A percentile compares a stretch with the other conserved stretches of the same genome.
Conservation (phyloP, 345 rosid species). For the Durio zibethinus region DNA sequence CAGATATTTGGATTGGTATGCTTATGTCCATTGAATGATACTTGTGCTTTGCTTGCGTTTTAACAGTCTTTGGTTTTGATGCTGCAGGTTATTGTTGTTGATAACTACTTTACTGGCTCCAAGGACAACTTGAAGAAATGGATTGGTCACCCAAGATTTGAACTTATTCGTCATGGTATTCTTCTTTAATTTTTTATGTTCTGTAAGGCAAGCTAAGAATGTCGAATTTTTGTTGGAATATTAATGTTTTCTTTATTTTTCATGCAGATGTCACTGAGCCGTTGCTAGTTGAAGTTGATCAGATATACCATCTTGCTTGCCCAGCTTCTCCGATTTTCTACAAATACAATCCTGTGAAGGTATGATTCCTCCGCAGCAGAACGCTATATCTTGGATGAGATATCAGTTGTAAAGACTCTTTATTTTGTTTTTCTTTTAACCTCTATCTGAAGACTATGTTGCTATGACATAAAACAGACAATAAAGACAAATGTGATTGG, state of each 20-base stretch:
- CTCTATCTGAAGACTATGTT: not conserved
- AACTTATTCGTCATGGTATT: conserved; percentile 91
- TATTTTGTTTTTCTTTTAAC: not conserved
- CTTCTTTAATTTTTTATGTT: conserved; percentile 13
- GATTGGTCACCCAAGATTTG: conserved; percentile 97
- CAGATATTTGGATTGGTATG: not conserved
- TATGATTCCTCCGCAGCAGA: conserved; percentile 14
- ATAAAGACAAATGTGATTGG: conserved; percentile 97
- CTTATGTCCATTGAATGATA: not conserved
- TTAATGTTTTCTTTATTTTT: not conserved
- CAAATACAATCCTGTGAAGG: conserved; percentile 98
- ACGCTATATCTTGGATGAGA: not conserved
- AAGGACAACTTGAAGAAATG: conserved; percentile 89
- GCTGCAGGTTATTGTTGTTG: conserved; percentile 72
- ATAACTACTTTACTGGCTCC: conserved; percentile 88
- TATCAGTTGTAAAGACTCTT: not conserved
- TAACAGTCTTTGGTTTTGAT: not conserved
- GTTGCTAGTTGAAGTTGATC: conserved; percentile 82
- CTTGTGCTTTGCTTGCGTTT: not conserved
- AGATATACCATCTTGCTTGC: conserved; percentile 91
- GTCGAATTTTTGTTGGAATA: not conserved
- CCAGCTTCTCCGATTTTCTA: conserved; percentile 98
- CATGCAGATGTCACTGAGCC: conserved; percentile 85
- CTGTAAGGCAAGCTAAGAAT: not conserved
- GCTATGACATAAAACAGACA: conserved; percentile 45